Evolutionary conservation across 768 basidiomycete species (phyloP), one percentile per base, ranked within the genome.

Genomic region (Pholiota microspora): DNA sequence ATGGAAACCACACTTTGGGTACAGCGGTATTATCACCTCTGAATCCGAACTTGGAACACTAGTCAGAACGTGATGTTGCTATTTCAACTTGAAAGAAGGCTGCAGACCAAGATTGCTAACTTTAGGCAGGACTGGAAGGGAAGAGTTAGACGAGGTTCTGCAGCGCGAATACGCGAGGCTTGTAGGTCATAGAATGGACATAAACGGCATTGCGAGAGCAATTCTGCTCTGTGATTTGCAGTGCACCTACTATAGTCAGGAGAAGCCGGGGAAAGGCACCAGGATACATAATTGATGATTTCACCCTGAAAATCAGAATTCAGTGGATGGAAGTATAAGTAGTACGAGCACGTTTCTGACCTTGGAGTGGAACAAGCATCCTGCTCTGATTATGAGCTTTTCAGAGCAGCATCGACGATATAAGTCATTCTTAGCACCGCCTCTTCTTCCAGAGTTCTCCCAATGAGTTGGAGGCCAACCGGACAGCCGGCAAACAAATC

Each of bases 361-460:
- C n/a, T n/a, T n/a, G n/a, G n/a, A n/a, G n/a, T n/a, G n/a, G n/a
- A n/a, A n/a, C n/a, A n/a, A n/a, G n/a, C n/a, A n/a, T n/a, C n/a
- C n/a, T n/a, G n/a, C 24, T 10, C 35, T 16, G 16, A 42, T 42
- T 61, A 65, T 59, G 50, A 60, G 28, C 52, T 60, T 55, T 73
- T 75, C 52, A 86, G 64, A 9, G 82, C 84, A 0, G 68, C 71
- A 23, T 81, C 84, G 8, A 86, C 80, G 36, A 89, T 77, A 59
- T 84, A 82, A 1, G 82, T 80, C 83, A 89, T 83, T 2, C 75
- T 73, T 51, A 89, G 76, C 0, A 88, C 82, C 0, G 82, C 87
- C 65, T 90, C 89, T 58, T 89, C 88, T 61, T 90, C 88, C 50
- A 83, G 71, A 1, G 82, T 81, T 40, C 81, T 73, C 2, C 87